These are phyloP conservation scores for Zygotorulaspora mrakii DNA, from an alignment of 1,139 yeast genomes.

Conservation along the genomic window DNA sequence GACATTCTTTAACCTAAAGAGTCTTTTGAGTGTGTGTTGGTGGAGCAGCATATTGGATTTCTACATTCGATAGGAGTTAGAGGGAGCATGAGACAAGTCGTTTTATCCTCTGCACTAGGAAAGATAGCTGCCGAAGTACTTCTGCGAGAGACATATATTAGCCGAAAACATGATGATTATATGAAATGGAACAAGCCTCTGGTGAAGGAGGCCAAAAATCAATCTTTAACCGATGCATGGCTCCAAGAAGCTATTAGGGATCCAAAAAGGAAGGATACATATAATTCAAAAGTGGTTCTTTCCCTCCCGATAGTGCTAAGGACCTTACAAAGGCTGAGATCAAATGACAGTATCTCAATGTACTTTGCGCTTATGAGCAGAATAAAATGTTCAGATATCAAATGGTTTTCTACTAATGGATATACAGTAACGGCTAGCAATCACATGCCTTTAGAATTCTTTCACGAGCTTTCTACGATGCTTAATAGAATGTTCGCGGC, in stretches of 20 bases:
- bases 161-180: not conserved
- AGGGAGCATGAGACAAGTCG: not conserved
- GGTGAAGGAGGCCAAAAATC: constrained; percentile 1
- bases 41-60: too few relatives aligned
- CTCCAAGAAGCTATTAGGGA: constrained; percentile 15
- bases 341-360: constrained; percentile 13
- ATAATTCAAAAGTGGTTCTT: constrained; percentile 6
- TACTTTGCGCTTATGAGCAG: constrained; percentile 25
- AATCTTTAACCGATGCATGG: constrained; percentile 22
- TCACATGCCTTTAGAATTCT: constrained; percentile 25
- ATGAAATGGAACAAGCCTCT: not conserved
- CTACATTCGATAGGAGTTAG: too few relatives aligned
- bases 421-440: constrained; percentile 4
- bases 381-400: constrained; percentile 19
- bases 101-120: constrained; percentile 1
- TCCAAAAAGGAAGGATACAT: not conserved
- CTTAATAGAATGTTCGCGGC: constrained; percentile 17
- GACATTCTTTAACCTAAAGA: too few relatives aligned
- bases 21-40: too few relatives aligned
- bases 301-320: constrained; percentile 19
- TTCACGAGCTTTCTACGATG: constrained; percentile 27
- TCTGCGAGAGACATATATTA: constrained; percentile 1
- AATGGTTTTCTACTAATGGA: constrained; percentile 22
- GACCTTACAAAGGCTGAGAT: constrained; percentile 22
- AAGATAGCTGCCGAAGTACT: constrained; percentile 12